A percentile compares a stretch with the other conserved stretches of the same genome.
These are phyloP conservation scores for Iberis pinnata DNA, from an alignment of 345 rosid genomes.

Conservation along the genomic window DNA sequence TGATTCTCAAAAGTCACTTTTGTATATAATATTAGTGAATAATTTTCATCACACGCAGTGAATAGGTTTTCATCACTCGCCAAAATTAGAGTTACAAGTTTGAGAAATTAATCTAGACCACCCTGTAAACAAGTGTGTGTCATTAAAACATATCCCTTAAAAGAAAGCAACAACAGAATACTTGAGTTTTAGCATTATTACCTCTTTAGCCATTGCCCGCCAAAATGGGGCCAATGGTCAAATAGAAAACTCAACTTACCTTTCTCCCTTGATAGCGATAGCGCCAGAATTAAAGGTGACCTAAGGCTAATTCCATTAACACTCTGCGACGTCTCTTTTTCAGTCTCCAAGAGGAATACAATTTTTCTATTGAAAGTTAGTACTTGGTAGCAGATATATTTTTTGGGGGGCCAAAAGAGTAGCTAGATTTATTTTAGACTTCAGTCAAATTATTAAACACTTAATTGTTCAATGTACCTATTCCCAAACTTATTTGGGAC, in stretches of 20 bases:
- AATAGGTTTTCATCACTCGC: no score
- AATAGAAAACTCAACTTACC: conserved; percentile 23
- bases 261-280: conserved; percentile 24
- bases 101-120: no score
- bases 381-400: no score
- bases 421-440: conserved; percentile 3
- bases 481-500: conserved; percentile 27
- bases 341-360: conserved; percentile 17
- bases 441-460: conserved; percentile 24
- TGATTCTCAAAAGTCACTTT: no score
- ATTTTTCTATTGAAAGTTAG: conserved; percentile 18
- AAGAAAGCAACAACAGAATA: conserved; percentile 22
- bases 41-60: no score
- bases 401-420: no score
- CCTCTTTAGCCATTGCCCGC: conserved; percentile 23
- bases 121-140: no score
- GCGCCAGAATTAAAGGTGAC: conserved; percentile 18
- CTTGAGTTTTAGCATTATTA: conserved; percentile 11
- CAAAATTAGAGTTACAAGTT: no score
- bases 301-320: conserved; percentile 3
- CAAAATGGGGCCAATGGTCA: conserved; percentile 27
- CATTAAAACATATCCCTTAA: no score
- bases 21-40: no score
- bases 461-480: conserved; percentile 28
- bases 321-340: not conserved